Evolutionary conservation across 352 stramenopile species (phyloP).

Genomic region (Phytopythium boreale): DNA sequence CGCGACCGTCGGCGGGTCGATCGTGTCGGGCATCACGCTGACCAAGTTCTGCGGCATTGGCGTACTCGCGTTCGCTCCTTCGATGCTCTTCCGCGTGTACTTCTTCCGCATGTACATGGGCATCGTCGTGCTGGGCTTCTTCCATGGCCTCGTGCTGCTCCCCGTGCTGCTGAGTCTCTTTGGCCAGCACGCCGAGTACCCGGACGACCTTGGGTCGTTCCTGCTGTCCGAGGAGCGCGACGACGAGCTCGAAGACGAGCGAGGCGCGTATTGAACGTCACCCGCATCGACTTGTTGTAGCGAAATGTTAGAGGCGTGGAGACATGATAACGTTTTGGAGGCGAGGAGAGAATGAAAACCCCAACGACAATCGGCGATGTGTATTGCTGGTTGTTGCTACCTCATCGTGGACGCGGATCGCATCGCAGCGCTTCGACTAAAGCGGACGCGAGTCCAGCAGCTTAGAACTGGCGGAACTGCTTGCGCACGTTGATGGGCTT

Average conservation of each 20-base stretch:
- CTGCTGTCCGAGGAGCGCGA: constrained; percentile 65
- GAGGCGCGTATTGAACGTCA: constrained; percentile 4
- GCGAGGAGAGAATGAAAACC: constrained; percentile 11
- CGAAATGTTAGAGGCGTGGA: neutral
- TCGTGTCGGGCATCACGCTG: constrained; percentile 91
- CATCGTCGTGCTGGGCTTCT: constrained; percentile 84
- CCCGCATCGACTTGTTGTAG: neutral
- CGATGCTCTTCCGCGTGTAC: constrained; percentile 90
- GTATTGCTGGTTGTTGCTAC: neutral
- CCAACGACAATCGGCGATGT: constrained; percentile 13
- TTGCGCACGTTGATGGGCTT: constrained; percentile 98
- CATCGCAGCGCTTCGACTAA: neutral
- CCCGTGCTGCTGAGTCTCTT: constrained; percentile 79
- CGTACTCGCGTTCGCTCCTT: constrained; percentile 88
- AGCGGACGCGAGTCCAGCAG: constrained; percentile 8
- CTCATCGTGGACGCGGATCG: neutral
- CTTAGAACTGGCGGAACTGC: constrained; percentile 99
- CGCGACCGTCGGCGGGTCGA: constrained; percentile 69
- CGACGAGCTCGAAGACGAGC: constrained; percentile 51
- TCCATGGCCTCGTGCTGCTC: constrained; percentile 80
- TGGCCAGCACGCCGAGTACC: constrained; percentile 41
- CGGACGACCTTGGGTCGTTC: constrained; percentile 69
- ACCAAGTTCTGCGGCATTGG: constrained; percentile 91
- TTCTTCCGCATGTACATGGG: constrained; percentile 93
- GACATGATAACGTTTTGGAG: constrained; percentile 1